Percentiles rank a stretch among this genome's conserved stretches.
These are phyloP conservation scores for Ogataea trehalophila DNA, from an alignment of 805 yeast genomes.

Conservation along the genomic window DNA sequence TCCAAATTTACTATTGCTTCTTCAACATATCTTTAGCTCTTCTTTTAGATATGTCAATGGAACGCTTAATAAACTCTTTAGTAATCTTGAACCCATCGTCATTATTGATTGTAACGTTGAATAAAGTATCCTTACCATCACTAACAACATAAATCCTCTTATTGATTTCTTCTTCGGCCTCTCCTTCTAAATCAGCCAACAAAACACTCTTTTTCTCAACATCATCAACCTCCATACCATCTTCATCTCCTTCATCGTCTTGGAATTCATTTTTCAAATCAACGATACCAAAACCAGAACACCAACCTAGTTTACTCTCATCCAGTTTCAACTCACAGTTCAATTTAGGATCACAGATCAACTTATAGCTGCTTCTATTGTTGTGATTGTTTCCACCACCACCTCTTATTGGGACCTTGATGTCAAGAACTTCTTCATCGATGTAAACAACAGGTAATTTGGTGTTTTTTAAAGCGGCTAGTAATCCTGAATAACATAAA, in stretches of 20 bases:
- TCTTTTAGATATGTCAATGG: slow-evolving; percentile 42
- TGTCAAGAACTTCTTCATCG: slow-evolving; percentile 55
- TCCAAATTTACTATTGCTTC: not conserved
- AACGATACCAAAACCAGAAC: slow-evolving; percentile 59
- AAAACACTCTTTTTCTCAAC: slow-evolving; percentile 31
- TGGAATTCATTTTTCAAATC: slow-evolving; percentile 35
- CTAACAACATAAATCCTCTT: slow-evolving; percentile 48
- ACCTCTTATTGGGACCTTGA: slow-evolving; percentile 45
- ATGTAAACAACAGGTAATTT: slow-evolving; percentile 64
- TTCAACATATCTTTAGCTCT: slow-evolving; percentile 39
- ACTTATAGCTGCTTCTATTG: slow-evolving; percentile 44
- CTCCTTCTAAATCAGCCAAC: slow-evolving; percentile 77
- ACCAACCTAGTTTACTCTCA: slow-evolving; percentile 34
- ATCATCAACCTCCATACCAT: slow-evolving; percentile 27
- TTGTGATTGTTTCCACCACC: slow-evolving; percentile 8
- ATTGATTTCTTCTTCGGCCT: slow-evolving; percentile 68
- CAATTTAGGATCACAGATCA: slow-evolving; percentile 50
- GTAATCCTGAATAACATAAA: slow-evolving; percentile 62
- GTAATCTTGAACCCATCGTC: slow-evolving; percentile 44
- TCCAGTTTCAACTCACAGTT: slow-evolving; percentile 37
- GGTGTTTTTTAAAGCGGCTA: slow-evolving; percentile 56
- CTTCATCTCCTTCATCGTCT: slow-evolving; percentile 17
- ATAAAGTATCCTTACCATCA: slow-evolving; percentile 29
- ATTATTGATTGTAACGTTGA: slow-evolving; percentile 45
- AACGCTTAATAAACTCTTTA: slow-evolving; percentile 40